These are phyloP conservation scores for Licmophora abbreviata DNA, from an alignment of 108 stramenopile species.

Conservation along the genomic window DNA sequence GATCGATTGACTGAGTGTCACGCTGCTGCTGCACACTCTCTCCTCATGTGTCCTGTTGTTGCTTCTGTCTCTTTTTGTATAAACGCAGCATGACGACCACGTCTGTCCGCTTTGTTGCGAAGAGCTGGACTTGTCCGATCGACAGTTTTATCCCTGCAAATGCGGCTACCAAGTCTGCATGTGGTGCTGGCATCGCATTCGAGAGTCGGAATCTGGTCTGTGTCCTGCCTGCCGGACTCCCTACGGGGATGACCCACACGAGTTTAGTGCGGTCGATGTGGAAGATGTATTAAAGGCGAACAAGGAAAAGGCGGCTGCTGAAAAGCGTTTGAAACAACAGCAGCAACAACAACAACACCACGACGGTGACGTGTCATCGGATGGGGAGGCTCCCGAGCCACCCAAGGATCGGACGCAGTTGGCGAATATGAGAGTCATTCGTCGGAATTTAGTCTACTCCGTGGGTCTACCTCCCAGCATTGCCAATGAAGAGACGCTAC, in stretches of 20 bases:
- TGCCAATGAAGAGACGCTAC: constrained; percentile 80
- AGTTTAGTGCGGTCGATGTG: constrained; percentile 91
- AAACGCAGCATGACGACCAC: no score
- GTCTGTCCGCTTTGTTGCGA: constrained; percentile 96
- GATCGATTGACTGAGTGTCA: no score
- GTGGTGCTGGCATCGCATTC: constrained; percentile 99
- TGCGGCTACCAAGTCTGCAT: constrained; percentile 98
- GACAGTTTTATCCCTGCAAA: constrained; percentile 96
- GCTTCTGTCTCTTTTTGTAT: no score
- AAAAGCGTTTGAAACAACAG: constrained; percentile 67
- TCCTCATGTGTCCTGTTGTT: no score
- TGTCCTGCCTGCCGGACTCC: constrained; percentile 97
- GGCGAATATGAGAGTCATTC: constrained; percentile 96
- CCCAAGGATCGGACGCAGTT: constrained; percentile 72
- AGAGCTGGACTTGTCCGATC: constrained; percentile 94
- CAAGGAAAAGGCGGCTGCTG: constrained; percentile 79
- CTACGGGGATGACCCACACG: constrained; percentile 95
- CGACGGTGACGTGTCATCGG: constrained; percentile 18
- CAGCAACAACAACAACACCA: constrained; percentile 30
- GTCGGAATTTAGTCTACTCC: constrained; percentile 94
- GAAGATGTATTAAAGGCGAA: constrained; percentile 86
- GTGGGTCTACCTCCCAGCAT: constrained; percentile 86
- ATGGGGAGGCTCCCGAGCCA: constrained; percentile 16
- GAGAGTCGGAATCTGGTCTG: constrained; percentile 89
- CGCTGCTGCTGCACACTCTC: no score